Evolutionary conservation across 306 rosid genomes (phyloP), one percentile per base, ranked within the genome.

Genomic region (Astragalus glycyphyllos): DNA sequence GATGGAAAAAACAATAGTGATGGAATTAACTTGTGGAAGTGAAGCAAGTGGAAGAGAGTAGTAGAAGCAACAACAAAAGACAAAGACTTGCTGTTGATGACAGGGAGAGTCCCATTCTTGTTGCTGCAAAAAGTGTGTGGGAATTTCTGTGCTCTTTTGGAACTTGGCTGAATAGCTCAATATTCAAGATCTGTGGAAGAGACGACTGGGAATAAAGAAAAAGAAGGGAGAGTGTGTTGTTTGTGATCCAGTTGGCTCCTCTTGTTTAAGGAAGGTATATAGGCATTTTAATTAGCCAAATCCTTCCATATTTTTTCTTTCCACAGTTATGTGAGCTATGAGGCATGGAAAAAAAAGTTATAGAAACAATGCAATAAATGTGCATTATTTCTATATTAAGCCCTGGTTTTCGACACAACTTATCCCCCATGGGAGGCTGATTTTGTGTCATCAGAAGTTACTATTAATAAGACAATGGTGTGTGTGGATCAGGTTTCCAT

Each of bases 11-110:
- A n/a, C 29, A 3, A 26, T 2, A 29, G 40, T 11, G 15, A 41
- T 38, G 40, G 60, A 9, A n/a, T 74, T 58, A 76, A 90, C 96
- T 93, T 85, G 96, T 82, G 11, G 88, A 75, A 81, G 71, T 69
- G 82, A 87, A 87, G 69, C 47, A 49, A 46, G 72, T 58, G 65
- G 70, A 84, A 44, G 78, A 86, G 7, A 87, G 68, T 23, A 23
- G 29, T 10, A 78, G 68, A 47, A 70, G 65, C 15, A 82, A 47
- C 29, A 87, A 32, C 13, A 80, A 57, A 76, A 80, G 23, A 84
- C 62, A 53, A 62, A 55, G 53, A 63, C 50, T 41, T 8, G 73
- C 3, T 68, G 73, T 80, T 56, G 80, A 59, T 11, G 15, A 8
- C 13, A 74, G 47, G 32, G 64, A 35, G 45, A 55, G 59, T 9